Conservation (phyloP, 2,329 filamentous ascomycete species). For the Tricladium varicosporioides region DNA sequence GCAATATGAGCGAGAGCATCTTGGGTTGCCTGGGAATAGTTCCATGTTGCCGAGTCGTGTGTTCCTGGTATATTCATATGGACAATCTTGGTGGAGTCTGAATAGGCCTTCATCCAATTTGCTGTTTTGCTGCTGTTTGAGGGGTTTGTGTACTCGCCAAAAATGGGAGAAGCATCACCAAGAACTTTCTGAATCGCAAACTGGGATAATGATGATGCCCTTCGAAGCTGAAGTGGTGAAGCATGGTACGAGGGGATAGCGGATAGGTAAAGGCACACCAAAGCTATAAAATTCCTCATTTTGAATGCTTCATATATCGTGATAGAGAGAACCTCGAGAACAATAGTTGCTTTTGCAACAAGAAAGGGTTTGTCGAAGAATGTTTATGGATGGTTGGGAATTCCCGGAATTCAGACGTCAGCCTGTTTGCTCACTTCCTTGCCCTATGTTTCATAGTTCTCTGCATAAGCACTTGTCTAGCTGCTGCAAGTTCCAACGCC, state of each 20-base stretch:
- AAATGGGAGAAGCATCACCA: conserved; percentile 41
- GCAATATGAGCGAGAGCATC: conserved; percentile 40
- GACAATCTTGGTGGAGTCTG: conserved; percentile 42
- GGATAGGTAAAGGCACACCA: no score
- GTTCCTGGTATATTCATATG: conserved; percentile 50
- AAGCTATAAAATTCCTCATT: no score
- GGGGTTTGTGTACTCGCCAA: conserved; percentile 36
- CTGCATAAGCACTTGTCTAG: no score
- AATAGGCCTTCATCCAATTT: conserved; percentile 45
- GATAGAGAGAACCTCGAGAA: no score
- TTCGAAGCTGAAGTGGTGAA: background rate
- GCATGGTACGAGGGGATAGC: background rate
- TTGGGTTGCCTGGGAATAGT: conserved; percentile 45
- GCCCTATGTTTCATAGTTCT: no score
- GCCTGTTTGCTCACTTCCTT: no score
- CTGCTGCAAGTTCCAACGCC: no score
- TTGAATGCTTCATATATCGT: no score
- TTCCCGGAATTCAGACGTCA: no score
- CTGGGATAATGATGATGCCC: conserved; percentile 15
- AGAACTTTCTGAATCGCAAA: conserved; percentile 43
- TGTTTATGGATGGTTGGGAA: no score
- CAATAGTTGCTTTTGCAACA: no score
- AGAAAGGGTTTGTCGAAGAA: no score
- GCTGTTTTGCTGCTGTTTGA: conserved; percentile 26
- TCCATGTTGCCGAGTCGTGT: conserved; percentile 52